Percentiles rank a stretch among this genome's conserved stretches.
These are phyloP conservation scores for Lotus japonicus DNA, from an alignment of 306 rosid genomes.

Conservation along the genomic window DNA sequence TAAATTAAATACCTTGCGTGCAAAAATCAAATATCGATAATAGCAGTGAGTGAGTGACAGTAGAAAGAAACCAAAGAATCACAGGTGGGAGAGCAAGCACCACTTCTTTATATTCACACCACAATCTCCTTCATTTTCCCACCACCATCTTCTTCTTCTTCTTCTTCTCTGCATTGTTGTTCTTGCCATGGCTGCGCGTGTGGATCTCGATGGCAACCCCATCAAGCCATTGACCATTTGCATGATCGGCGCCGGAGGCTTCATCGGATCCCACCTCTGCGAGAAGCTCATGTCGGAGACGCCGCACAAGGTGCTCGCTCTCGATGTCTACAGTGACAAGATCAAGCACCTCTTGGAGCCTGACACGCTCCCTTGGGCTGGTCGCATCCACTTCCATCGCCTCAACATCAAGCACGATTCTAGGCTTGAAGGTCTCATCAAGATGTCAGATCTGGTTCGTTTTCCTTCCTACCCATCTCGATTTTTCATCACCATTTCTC, in stretches of 20 bases:
- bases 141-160: background rate
- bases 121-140: background rate
- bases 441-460: slow-evolving; percentile 81
- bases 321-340: slow-evolving; percentile 86
- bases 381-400: slow-evolving; percentile 85
- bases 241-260: slow-evolving; percentile 96
- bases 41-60: too few relatives aligned
- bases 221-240: slow-evolving; percentile 78
- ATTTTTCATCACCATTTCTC: background rate
- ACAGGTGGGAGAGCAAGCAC: too few relatives aligned
- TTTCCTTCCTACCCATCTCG: background rate
- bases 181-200: slow-evolving; percentile 43
- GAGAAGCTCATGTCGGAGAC: slow-evolving; percentile 79
- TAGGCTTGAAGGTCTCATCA: slow-evolving; percentile 81
- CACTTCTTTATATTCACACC: background rate
- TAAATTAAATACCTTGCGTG: too few relatives aligned
- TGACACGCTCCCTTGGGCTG: slow-evolving; percentile 52
- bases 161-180: background rate
- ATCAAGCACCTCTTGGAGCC: slow-evolving; percentile 85
- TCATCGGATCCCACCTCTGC: slow-evolving; percentile 91
- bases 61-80: too few relatives aligned
- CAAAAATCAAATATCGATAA: too few relatives aligned
- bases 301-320: slow-evolving; percentile 70
- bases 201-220: slow-evolving; percentile 76
- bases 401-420: slow-evolving; percentile 89